A percentile compares a stretch with the other conserved stretches of the same genome.
Evolutionary conservation across 352 stramenopile genomes (phyloP).

Genomic region (Aphanomyces invadans): DNA sequence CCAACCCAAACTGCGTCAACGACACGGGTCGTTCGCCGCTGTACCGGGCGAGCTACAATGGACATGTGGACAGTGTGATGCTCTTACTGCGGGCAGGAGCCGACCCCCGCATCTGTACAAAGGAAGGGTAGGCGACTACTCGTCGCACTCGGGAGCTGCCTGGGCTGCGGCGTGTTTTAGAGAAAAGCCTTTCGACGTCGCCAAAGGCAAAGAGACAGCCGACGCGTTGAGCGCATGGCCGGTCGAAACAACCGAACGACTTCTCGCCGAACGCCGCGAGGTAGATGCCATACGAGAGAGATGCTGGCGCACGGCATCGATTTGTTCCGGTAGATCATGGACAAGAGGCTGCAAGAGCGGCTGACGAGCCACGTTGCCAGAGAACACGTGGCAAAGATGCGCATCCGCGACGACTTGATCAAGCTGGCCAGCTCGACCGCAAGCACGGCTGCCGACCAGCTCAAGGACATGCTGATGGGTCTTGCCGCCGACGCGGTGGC

Average conservation of each 20-base stretch:
- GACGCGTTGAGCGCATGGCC: slow-evolving; percentile 62
- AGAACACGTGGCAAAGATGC: slow-evolving; percentile 70
- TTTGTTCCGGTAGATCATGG: slow-evolving; percentile 47
- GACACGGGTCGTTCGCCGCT: slow-evolving; percentile 75
- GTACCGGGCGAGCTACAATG: slow-evolving; percentile 83
- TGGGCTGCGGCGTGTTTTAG: slow-evolving; percentile 27
- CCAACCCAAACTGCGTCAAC: slow-evolving; percentile 81
- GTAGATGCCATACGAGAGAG: slow-evolving; percentile 14
- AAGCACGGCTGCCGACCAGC: slow-evolving; percentile 36
- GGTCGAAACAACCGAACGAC: slow-evolving; percentile 49
- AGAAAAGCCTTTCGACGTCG: slow-evolving; percentile 80
- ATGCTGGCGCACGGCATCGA: not conserved
- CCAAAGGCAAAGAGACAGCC: slow-evolving; percentile 63
- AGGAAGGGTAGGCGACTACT: slow-evolving; percentile 32
- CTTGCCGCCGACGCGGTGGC: slow-evolving; percentile 62
- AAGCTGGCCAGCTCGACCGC: slow-evolving; percentile 31
- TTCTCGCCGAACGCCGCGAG: slow-evolving; percentile 52
- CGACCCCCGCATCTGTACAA: slow-evolving; percentile 60
- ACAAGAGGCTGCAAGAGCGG: slow-evolving; percentile 72
- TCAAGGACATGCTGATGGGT: slow-evolving; percentile 57
- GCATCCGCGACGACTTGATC: slow-evolving; percentile 74
- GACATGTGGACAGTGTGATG: slow-evolving; percentile 54
- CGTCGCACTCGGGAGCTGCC: no score
- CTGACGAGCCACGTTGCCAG: slow-evolving; percentile 81
- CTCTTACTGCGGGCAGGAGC: slow-evolving; percentile 62